These are phyloP conservation scores for Arthrocladium fulminans DNA, from an alignment of 2,329 filamentous ascomycete species.

Conservation along the genomic window DNA sequence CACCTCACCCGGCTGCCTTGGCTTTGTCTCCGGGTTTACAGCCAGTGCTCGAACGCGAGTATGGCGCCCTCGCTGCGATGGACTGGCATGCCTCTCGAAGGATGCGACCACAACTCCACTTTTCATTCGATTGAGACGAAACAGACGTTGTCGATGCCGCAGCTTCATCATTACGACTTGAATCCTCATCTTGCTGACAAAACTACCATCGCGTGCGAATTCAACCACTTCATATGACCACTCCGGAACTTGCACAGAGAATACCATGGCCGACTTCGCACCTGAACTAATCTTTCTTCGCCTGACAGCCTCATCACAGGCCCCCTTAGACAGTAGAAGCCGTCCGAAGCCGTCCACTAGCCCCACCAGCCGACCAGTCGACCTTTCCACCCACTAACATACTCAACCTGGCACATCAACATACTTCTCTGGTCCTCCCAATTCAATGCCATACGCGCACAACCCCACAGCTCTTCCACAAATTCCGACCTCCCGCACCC, in stretches of 20 bases:
- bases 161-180: too few species aligned
- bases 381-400: slow-evolving; percentile 3
- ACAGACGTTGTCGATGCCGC: too few species aligned
- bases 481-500: slow-evolving; percentile 5
- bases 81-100: neutral
- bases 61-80: neutral
- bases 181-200: neutral
- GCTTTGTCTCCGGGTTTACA: too few species aligned
- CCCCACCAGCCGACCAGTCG: neutral
- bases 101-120: too few species aligned
- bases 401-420: slow-evolving; percentile 10
- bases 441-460: slow-evolving; percentile 12
- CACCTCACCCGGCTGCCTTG: too few species aligned
- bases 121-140: too few species aligned
- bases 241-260: too few species aligned
- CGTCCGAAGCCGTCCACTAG: neutral
- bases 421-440: slow-evolving; percentile 15
- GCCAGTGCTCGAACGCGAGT: neutral
- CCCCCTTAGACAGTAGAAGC: neutral
- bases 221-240: too few species aligned
- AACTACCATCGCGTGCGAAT: too few species aligned
- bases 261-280: slow-evolving; percentile 2
- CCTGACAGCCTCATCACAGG: slow-evolving; percentile 2
- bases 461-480: slow-evolving; percentile 15
- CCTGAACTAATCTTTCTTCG: neutral